Evolutionary conservation across 495 filamentous ascomycete species (phyloP), one percentile per base, ranked within the genome.

Genomic region (Hypoxylon trugodes): DNA sequence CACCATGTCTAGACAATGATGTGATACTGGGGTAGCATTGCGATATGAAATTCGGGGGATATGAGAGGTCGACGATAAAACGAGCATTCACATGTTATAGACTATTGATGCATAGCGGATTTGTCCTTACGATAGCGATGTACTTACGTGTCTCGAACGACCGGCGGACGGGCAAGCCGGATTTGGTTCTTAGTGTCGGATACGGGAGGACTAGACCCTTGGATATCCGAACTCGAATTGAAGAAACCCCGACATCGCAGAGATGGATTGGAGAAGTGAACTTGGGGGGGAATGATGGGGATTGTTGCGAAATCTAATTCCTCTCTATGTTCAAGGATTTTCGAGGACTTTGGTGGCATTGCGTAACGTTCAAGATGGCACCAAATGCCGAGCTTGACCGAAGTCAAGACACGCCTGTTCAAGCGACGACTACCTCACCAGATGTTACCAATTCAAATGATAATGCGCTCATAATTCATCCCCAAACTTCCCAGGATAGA

Each of bases 11-110:
- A 25, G 15, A 2, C 18, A 21, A 43, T 63, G 59, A 21, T 51
- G 60, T 25, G 46, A 64, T 64, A 25, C 38, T 46, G 32, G 60
- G 52, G 53, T 64, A 21, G 9, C 60, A 57, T 64, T 24, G 22
- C 52, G 60, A 33, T 21, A 16, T 13, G 6, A 8, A 50, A 33
- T 30, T 24, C 16, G 25, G 12, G 24, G 2, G 37, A 35, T 22
- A 35, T 43, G 37, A 41, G 48, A 19, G n/a, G 41, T 40, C 4
- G 7, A 7, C 1, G 28, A 26, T 19, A 46, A 6, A 21, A 37
- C 13, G 10, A 48, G 24, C 13, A 1, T 28, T 61, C 32, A 25
- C 53, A 28, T 38, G 21, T n/a, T 28, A 36, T 43, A n/a, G 16
- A 16, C 32, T 38, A 48, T n/a, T n/a, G 40, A 32, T 38, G 4